These are phyloP conservation scores for Geranium incanum DNA, from an alignment of 441 rosid genomes.

Conservation along the genomic window DNA sequence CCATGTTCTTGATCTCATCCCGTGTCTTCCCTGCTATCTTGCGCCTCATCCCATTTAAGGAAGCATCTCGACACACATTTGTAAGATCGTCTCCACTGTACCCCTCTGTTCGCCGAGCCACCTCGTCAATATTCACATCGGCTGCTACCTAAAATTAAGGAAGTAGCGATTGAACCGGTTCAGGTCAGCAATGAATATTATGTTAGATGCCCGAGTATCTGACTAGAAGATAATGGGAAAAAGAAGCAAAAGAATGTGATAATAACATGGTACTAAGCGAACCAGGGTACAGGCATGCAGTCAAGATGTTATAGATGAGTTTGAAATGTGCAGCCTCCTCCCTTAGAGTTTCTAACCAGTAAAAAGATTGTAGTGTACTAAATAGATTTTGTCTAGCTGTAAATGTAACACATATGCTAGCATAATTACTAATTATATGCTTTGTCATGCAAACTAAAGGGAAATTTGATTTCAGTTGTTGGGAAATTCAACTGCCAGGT, in stretches of 20 bases:
- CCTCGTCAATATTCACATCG: constrained; percentile 86
- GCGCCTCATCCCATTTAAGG: constrained; percentile 97
- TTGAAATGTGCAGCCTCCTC: too few relatives aligned
- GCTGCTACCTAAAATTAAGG: constrained; percentile 50
- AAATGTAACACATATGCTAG: background rate
- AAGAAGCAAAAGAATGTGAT: too few relatives aligned
- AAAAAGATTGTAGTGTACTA: background rate
- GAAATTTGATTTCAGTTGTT: background rate
- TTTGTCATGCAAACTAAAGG: background rate
- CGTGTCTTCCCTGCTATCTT: constrained; percentile 97
- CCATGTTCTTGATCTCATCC: constrained; percentile 96
- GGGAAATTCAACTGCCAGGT: too few relatives aligned
- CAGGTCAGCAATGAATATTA: background rate
- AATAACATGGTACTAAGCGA: too few relatives aligned
- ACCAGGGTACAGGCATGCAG: too few relatives aligned
- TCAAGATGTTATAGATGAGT: too few relatives aligned
- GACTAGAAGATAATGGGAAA: too few relatives aligned
- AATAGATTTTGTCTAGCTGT: background rate
- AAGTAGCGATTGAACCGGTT: background rate
- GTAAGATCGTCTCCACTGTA: constrained; percentile 99
- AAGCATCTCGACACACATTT: constrained; percentile 93
- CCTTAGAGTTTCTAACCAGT: background rate
- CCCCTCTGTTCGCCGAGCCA: constrained; percentile 86
- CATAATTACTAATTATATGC: background rate
- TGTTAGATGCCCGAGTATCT: background rate